Percentiles rank a stretch among this genome's conserved stretches.
Evolutionary conservation across 164 flowering plant species (phyloP).

Genomic region (Nymphaea colorata): DNA sequence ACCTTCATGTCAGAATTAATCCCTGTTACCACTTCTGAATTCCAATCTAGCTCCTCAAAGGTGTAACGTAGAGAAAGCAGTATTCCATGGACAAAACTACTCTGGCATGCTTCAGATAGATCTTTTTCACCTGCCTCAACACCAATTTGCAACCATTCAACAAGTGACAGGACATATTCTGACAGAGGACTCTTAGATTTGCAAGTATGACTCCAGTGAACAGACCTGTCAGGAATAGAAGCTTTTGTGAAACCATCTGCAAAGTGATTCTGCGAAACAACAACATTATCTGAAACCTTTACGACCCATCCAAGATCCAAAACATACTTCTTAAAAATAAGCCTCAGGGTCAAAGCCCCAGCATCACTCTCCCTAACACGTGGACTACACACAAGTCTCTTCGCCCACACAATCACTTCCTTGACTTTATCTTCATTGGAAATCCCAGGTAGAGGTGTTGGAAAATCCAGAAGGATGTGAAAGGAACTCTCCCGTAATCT

Average conservation of each 20-base stretch:
- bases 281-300: slow-evolving; percentile 38
- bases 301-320: slow-evolving; percentile 77
- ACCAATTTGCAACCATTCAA: slow-evolving; percentile 63
- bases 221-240: neutral
- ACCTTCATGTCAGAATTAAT: slow-evolving; percentile 48
- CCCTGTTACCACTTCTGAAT: slow-evolving; percentile 46
- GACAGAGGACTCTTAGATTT: slow-evolving; percentile 33
- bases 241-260: slow-evolving; percentile 10
- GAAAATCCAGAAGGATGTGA: slow-evolving; percentile 69
- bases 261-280: slow-evolving; percentile 15
- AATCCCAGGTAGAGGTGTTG: slow-evolving; percentile 93
- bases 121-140: slow-evolving; percentile 81
- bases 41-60: slow-evolving; percentile 95
- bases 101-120: slow-evolving; percentile 81
- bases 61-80: slow-evolving; percentile 84
- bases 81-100: slow-evolving; percentile 95
- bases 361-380: slow-evolving; percentile 99
- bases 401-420: slow-evolving; percentile 69
- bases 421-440: slow-evolving; percentile 34
- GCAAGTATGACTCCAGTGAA: slow-evolving; percentile 3
- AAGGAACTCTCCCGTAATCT: slow-evolving; percentile 79
- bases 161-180: slow-evolving; percentile 56
- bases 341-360: slow-evolving; percentile 80
- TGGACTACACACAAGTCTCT: slow-evolving; percentile 74
- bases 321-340: slow-evolving; percentile 82